A percentile compares a stretch with the other conserved stretches of the same genome.
Evolutionary conservation across 257 asterid genomes (phyloP).

Genomic region (Nicotiana undulata): DNA sequence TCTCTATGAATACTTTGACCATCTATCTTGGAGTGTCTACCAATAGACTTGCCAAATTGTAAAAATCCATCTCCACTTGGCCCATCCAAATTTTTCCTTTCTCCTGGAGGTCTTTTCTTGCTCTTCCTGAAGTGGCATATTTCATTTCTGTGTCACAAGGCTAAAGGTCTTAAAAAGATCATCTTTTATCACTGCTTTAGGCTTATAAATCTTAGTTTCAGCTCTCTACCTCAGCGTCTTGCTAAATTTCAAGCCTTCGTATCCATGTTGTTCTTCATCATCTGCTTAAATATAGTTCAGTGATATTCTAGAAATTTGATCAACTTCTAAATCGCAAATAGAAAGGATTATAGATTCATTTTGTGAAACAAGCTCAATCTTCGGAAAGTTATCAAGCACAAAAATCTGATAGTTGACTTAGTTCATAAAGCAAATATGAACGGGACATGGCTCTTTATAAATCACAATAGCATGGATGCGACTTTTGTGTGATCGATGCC

Average conservation of each 20-base stretch:
- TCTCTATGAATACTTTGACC: neutral
- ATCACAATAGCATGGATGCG: neutral
- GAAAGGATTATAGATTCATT: neutral
- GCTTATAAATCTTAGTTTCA: neutral
- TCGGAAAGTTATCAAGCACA: neutral
- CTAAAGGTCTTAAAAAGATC: neutral
- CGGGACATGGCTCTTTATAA: neutral
- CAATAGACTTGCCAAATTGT: neutral
- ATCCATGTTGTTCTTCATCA: neutral
- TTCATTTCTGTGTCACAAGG: neutral
- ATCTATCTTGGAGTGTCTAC: neutral
- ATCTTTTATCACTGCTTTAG: neutral
- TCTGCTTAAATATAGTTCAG: neutral
- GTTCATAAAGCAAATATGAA: neutral
- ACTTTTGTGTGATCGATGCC: neutral
- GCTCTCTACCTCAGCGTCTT: neutral
- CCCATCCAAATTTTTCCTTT: neutral
- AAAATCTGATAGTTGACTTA: neutral
- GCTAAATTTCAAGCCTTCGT: neutral
- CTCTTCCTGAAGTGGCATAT: neutral
- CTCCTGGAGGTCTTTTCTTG: neutral
- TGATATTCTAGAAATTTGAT: neutral
- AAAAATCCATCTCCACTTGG: neutral
- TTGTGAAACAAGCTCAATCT: neutral
- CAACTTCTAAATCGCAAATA: neutral